phyloP scores from a whole-genome alignment of 1,139 yeast species.

The Hemisphaericaspora xylofermentans region DNA sequence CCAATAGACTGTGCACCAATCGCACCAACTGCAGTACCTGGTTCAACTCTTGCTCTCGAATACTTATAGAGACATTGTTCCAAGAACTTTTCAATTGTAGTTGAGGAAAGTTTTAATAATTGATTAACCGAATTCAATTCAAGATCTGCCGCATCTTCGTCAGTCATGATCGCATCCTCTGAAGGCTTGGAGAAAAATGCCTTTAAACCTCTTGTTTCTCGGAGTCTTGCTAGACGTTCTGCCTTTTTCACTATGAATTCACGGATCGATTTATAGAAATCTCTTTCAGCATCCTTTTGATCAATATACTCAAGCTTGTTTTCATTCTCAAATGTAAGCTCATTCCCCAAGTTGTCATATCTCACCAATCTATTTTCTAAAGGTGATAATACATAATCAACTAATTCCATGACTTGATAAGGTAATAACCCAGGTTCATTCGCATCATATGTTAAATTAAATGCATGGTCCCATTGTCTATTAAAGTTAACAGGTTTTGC shows the following conservation, averaged over 20 bases:
- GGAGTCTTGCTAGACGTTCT: conserved; percentile 49
- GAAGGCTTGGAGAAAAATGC: conserved; percentile 41
- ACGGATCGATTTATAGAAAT: conserved; percentile 72
- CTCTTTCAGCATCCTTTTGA: conserved; percentile 82
- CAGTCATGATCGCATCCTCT: conserved; percentile 37
- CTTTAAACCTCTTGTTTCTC: conserved; percentile 52
- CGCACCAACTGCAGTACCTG: conserved; percentile 99
- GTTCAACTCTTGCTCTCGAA: conserved; percentile 90
- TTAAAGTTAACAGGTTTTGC: conserved; percentile 92
- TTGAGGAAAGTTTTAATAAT: conserved; percentile 65
- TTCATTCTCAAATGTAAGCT: conserved; percentile 38
- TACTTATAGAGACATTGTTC: conserved; percentile 79
- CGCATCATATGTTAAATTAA: conserved; percentile 63
- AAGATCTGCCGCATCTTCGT: conserved; percentile 41
- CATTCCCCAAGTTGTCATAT: conserved; percentile 71
- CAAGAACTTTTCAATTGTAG: conserved; percentile 65
- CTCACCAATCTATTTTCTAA: conserved; percentile 60
- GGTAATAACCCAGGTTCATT: conserved; percentile 65
- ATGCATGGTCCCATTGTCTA: conserved; percentile 94
- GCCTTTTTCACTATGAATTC: conserved; percentile 63
- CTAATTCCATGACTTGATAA: conserved; percentile 58
- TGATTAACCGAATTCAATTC: conserved; percentile 62
- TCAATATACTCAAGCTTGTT: conserved; percentile 64
- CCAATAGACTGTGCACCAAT: conserved; percentile 99
- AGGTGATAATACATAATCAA: conserved; percentile 58